These are phyloP conservation scores for Tolypocladium nubicola DNA, from an alignment of 2,329 filamentous ascomycete species.

Conservation along the genomic window DNA sequence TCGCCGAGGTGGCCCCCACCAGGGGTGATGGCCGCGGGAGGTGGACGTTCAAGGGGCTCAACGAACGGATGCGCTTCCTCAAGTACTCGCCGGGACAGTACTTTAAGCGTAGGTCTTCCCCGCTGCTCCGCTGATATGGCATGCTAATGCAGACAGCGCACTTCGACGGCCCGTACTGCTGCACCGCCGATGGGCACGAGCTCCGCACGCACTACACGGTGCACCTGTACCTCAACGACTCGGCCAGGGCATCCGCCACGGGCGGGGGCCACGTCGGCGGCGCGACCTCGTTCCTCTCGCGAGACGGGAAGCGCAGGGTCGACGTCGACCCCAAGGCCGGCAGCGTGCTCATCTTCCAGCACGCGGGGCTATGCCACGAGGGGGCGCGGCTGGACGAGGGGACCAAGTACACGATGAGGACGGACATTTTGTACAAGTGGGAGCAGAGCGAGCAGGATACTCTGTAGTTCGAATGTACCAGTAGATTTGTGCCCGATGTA, in stretches of 20 bases:
- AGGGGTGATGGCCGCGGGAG: slow-evolving; percentile 10
- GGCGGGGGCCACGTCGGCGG: slow-evolving; percentile 33
- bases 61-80: slow-evolving; percentile 66
- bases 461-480: too few species aligned
- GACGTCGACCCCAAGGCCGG: slow-evolving; percentile 47
- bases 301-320: slow-evolving; percentile 27
- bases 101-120: slow-evolving; percentile 37
- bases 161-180: slow-evolving; percentile 54
- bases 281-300: slow-evolving; percentile 43
- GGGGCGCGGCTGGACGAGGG: slow-evolving; percentile 41
- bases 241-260: slow-evolving; percentile 7
- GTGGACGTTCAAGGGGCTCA: slow-evolving; percentile 44
- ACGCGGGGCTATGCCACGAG: slow-evolving; percentile 37
- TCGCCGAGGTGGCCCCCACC: slow-evolving; percentile 23
- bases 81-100: slow-evolving; percentile 63
- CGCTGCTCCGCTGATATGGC: slow-evolving; percentile 10
- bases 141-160: slow-evolving; percentile 38
- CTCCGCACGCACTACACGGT: slow-evolving; percentile 40
- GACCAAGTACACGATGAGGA: slow-evolving; percentile 46
- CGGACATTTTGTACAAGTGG: slow-evolving; percentile 41
- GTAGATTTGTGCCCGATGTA: not conserved
- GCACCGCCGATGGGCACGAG: slow-evolving; percentile 33
- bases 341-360: slow-evolving; percentile 51
- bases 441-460: slow-evolving; percentile 1
- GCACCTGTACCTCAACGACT: slow-evolving; percentile 36